Evolutionary conservation across 192 early-diverging fungal species (phyloP).

Genomic region (Podila horticola): DNA sequence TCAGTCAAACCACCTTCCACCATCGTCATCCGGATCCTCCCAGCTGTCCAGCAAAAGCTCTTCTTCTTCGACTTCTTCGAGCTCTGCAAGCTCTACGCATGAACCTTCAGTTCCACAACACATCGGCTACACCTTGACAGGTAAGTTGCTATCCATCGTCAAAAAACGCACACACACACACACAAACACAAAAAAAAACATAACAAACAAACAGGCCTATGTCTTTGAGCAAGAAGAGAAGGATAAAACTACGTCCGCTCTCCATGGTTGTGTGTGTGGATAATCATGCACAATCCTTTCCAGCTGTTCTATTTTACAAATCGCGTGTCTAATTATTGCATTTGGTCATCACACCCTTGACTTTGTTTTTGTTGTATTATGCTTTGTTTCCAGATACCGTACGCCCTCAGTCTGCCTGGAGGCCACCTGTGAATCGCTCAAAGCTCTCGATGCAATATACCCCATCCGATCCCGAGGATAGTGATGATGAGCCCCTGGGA

Average conservation of each 20-base stretch:
- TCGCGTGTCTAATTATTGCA: not conserved
- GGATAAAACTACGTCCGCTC: slow-evolving; percentile 1
- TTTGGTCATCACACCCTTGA: not conserved
- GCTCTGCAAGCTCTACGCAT: slow-evolving; percentile 13
- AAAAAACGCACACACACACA: too few species aligned
- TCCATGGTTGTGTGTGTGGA: not conserved
- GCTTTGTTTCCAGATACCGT: slow-evolving; percentile 8
- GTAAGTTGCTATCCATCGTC: not conserved
- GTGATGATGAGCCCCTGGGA: slow-evolving; percentile 30
- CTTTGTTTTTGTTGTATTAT: not conserved
- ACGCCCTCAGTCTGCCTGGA: slow-evolving; percentile 16
- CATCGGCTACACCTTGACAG: slow-evolving; percentile 9
- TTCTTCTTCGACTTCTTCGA: slow-evolving; percentile 10
- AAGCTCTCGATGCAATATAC: slow-evolving; percentile 46
- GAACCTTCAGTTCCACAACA: not conserved
- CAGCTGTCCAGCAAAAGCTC: slow-evolving; percentile 3
- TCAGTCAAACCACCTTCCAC: slow-evolving; percentile 7
- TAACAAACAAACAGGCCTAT: too few species aligned
- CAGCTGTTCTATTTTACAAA: not conserved
- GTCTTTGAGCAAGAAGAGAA: not conserved
- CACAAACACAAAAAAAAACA: too few species aligned
- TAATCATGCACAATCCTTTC: not conserved
- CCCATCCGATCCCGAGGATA: slow-evolving; percentile 38
- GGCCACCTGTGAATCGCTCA: slow-evolving; percentile 27
- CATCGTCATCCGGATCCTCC: slow-evolving; percentile 10